Percentiles rank a stretch among this genome's conserved stretches.
These are phyloP conservation scores for Ustilago lituana DNA, from an alignment of 1,284 basidiomycete genomes.

Conservation along the genomic window DNA sequence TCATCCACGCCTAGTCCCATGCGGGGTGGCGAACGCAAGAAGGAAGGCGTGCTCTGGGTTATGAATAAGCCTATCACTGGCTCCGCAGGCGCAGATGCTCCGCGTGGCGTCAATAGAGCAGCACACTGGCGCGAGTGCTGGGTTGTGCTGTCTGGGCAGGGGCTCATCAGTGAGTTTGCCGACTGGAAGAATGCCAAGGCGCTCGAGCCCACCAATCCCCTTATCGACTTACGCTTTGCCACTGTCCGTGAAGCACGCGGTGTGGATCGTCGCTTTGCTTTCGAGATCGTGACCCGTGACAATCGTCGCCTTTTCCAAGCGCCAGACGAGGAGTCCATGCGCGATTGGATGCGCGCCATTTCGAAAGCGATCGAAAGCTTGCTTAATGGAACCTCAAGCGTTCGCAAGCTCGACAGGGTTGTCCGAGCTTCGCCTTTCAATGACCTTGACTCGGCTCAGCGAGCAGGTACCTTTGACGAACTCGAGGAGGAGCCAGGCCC, in stretches of 20 bases:
- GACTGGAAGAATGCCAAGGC: conserved; percentile 58
- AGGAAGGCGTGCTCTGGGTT: conserved; percentile 60
- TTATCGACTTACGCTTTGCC: conserved; percentile 64
- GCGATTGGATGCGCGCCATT: conserved; percentile 71
- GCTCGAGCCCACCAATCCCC: conserved; percentile 48
- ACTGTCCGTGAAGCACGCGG: conserved; percentile 60
- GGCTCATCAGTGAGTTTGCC: conserved; percentile 56
- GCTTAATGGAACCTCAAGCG: conserved; percentile 68
- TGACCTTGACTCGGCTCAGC: conserved; percentile 14
- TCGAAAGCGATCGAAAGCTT: conserved; percentile 71
- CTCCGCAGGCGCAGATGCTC: conserved; percentile 48
- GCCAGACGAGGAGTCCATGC: conserved; percentile 69
- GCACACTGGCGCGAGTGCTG: conserved; percentile 55
- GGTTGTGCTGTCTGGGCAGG: conserved; percentile 59
- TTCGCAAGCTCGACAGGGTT: conserved; percentile 58
- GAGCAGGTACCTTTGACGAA: conserved; percentile 15
- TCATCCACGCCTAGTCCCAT: background rate
- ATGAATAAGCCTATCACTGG: conserved; percentile 47
- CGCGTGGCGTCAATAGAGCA: conserved; percentile 48
- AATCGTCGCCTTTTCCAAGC: conserved; percentile 71
- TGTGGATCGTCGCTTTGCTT: conserved; percentile 66
- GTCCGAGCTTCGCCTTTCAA: conserved; percentile 33
- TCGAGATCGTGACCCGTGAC: conserved; percentile 71
- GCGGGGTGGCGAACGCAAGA: conserved; percentile 48
- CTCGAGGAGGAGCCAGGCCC: conserved; percentile 14